phyloP scores from a whole-genome alignment of 345 rosid genomes.

The Salix exigua region DNA sequence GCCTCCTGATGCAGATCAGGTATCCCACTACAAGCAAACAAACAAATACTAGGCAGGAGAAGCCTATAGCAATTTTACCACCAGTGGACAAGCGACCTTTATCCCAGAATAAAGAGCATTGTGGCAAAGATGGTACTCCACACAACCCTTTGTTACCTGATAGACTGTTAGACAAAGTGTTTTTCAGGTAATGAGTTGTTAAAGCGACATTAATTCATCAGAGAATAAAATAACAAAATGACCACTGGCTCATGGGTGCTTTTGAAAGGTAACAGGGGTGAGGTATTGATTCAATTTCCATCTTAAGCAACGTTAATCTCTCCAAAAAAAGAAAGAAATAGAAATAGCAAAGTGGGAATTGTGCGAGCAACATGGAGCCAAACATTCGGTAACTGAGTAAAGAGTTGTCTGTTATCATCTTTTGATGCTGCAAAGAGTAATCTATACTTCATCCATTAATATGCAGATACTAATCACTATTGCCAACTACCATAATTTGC shows the following conservation, averaged over 20 bases:
- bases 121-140: slow-evolving; percentile 70
- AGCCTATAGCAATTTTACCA: slow-evolving; percentile 65
- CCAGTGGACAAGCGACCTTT: slow-evolving; percentile 80
- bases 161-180: slow-evolving; percentile 48
- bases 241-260: neutral
- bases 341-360: neutral
- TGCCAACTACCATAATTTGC: neutral
- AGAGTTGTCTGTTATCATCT: neutral
- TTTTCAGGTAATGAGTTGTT: neutral
- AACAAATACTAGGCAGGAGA: slow-evolving; percentile 49
- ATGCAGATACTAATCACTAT: neutral
- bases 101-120: slow-evolving; percentile 80
- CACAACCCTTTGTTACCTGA: slow-evolving; percentile 92
- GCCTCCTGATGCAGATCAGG: slow-evolving; percentile 60
- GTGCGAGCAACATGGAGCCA: neutral
- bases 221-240: neutral
- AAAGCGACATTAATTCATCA: neutral
- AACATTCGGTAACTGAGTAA: neutral
- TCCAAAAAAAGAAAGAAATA: neutral
- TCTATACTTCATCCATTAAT: neutral
- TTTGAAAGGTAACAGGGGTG: neutral
- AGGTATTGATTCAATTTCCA: neutral
- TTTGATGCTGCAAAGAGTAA: neutral
- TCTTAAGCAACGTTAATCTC: neutral
- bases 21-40: slow-evolving; percentile 40